phyloP scores from a whole-genome alignment of 108 stramenopile genomes.

The Skeletonema tropicum region DNA sequence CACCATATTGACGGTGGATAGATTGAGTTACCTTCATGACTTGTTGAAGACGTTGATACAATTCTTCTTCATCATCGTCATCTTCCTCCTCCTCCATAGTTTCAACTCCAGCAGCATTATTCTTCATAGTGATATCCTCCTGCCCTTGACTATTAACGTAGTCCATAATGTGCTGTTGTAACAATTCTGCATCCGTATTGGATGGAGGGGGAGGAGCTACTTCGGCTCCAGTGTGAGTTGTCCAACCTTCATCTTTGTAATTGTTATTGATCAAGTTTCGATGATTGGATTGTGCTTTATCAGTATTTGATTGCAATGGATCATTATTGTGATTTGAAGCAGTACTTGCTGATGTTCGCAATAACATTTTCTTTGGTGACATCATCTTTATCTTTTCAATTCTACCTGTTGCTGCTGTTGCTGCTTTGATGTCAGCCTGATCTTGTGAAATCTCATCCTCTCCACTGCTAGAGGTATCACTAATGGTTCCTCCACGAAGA shows the following conservation, averaged over 20 bases:
- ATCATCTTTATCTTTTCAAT: background rate
- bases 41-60: background rate
- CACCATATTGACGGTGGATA: slow-evolving; percentile 1
- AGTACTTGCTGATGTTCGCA: background rate
- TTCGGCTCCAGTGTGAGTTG: background rate
- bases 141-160: background rate
- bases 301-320: background rate
- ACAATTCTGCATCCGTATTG: background rate
- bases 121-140: background rate
- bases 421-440: background rate
- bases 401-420: background rate
- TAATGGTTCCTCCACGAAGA: background rate
- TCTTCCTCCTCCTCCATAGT: background rate
- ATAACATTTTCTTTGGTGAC: background rate
- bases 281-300: too few species aligned
- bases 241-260: background rate
- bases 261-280: background rate
- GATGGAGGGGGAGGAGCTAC: background rate
- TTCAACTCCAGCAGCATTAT: background rate
- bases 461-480: background rate
- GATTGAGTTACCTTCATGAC: slow-evolving; percentile 13
- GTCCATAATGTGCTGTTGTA: background rate
- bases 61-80: background rate
- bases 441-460: background rate
- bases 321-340: background rate